Evolutionary conservation across 1,139 yeast genomes (phyloP).

Genomic region (Candida albicans): DNA sequence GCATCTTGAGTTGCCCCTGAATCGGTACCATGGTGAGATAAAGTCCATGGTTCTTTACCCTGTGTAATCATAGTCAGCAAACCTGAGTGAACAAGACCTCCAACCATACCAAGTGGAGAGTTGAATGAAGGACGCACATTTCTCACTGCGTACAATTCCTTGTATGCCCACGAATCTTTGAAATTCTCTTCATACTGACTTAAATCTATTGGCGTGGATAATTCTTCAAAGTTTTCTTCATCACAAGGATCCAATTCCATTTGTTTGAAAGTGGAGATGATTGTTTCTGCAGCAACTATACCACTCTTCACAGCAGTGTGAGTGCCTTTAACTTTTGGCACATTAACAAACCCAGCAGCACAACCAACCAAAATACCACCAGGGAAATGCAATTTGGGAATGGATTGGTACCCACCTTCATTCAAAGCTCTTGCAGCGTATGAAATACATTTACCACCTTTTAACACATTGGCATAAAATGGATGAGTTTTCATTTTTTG

Average conservation of each 20-base stretch:
- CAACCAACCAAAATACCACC: slow-evolving; percentile 96
- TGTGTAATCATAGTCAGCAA: slow-evolving; percentile 73
- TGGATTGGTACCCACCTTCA: slow-evolving; percentile 93
- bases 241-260: slow-evolving; percentile 49
- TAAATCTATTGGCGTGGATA: slow-evolving; percentile 49
- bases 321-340: slow-evolving; percentile 96
- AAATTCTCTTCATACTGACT: slow-evolving; percentile 61
- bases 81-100: slow-evolving; percentile 85
- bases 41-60: slow-evolving; percentile 88
- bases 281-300: slow-evolving; percentile 87
- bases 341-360: slow-evolving; percentile 94
- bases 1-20: slow-evolving; percentile 72
- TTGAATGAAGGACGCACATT: slow-evolving; percentile 91
- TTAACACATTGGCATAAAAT: slow-evolving; percentile 67
- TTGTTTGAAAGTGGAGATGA: slow-evolving; percentile 56
- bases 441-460: slow-evolving; percentile 89
- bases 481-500: slow-evolving; percentile 94
- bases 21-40: slow-evolving; percentile 69
- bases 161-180: slow-evolving; percentile 78
- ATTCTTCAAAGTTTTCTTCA: slow-evolving; percentile 43
- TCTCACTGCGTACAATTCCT: slow-evolving; percentile 79
- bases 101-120: slow-evolving; percentile 65
- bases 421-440: slow-evolving; percentile 95
- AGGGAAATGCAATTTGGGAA: slow-evolving; percentile 87
- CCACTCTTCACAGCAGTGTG: slow-evolving; percentile 97